Base-by-base conservation (phyloP, 768 basidiomycete genomes). In the Boletus subcaerulescens region DNA sequence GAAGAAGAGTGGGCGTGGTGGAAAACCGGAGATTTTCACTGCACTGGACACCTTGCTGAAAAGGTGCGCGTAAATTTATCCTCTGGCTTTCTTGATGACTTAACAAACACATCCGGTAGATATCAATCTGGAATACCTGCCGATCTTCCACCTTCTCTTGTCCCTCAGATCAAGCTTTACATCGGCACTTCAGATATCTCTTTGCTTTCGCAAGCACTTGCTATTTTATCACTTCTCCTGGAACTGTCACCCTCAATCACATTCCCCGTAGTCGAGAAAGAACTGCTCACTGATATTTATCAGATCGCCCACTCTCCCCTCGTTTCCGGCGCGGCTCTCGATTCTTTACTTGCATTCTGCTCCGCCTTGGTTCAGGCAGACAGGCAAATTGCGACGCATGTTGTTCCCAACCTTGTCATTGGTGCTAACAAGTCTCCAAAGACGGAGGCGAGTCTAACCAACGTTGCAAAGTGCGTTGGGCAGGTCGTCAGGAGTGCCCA, bases 391-490 rank as follows among this genome's bases (percentile, higher is more conserved):
- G 86, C 91, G 3, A 86, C 87, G 0, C 88, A 92, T 59, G 74
- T 95, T 15, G 85, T 95, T 10, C 89, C 87, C 0, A 86, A 82
- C 61, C 76, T 97, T 44, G 85, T 87, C 22, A 77, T 80, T 33
- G 69, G 80, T 0, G 78, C 83, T 3, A 84, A 89, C 62, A 91
- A 85, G 66, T 81, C 83, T 1, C 74, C 80, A 0, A 86, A 80
- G 59, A 65, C 71, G 0, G 84, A 87, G 10, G 72, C 67, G 32
- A 84, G 76, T 57, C 74, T 81, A 17, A 71, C 78, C 4, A 96
- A 93, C 59, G 87, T 93, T 14, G 91, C 94, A 33, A 88, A 85
- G 64, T 93, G 89, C 58, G 77, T 98, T 15, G 93, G 90, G 0
- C 84, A 87, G 52, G 85, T 96, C 56, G 89, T 95, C 22, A 83